Evolutionary conservation across 2,329 filamentous ascomycete genomes (phyloP).

Genomic region (Trichoderma sp.): DNA sequence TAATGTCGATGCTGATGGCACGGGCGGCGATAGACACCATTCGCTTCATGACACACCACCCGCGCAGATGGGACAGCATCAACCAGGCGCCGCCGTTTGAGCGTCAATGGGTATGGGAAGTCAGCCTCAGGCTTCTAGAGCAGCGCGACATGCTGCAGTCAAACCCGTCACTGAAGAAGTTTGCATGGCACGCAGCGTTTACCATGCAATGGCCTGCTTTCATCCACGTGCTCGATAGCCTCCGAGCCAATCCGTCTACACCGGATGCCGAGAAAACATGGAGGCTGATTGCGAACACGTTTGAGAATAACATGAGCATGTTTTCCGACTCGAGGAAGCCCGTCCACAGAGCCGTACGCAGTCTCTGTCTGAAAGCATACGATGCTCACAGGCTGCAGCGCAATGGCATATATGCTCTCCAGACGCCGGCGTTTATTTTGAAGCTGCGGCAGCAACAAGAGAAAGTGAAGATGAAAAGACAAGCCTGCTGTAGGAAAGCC

Average conservation of each 20-base stretch:
- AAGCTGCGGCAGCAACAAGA: not conserved
- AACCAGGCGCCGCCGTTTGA: conserved; percentile 11
- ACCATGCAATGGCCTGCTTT: conserved; percentile 12
- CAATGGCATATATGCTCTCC: not conserved
- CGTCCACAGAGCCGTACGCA: conserved; percentile 11
- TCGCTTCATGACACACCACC: conserved; percentile 16
- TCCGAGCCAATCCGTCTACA: conserved; percentile 1
- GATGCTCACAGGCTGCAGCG: conserved; percentile 3
- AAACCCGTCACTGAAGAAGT: conserved; percentile 1
- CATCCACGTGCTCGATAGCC: conserved; percentile 9
- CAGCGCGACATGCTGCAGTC: conserved; percentile 12
- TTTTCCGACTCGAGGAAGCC: conserved; percentile 6
- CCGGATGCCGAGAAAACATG: conserved; percentile 7
- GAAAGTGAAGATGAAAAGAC: not conserved
- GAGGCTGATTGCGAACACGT: conserved; percentile 7
- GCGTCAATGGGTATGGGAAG: conserved; percentile 10
- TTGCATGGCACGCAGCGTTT: conserved; percentile 14
- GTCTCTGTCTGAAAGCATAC: conserved; percentile 13
- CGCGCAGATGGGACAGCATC: conserved; percentile 13
- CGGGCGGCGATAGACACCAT: conserved; percentile 7
- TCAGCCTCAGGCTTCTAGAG: conserved; percentile 13
- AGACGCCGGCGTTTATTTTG: conserved; percentile 13
- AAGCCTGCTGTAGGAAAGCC: not conserved
- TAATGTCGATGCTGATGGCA: conserved; percentile 10
- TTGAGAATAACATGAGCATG: conserved; percentile 8